Evolutionary conservation across 2,329 filamentous ascomycete genomes (phyloP).

Genomic region (Colletotrichum sp.): DNA sequence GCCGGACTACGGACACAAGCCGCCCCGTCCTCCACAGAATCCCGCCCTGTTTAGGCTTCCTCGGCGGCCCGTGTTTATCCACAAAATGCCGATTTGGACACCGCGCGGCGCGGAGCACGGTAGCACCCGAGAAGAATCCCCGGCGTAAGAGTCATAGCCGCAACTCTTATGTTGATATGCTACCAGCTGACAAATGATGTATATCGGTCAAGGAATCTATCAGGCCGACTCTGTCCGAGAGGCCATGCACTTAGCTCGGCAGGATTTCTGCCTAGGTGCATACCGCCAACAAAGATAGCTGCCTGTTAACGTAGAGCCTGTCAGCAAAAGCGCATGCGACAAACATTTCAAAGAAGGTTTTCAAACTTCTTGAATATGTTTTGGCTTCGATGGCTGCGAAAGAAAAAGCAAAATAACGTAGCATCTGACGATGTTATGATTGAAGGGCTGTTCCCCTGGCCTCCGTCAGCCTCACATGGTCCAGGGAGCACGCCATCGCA

Average conservation of each 20-base stretch:
- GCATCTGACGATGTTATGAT: neutral
- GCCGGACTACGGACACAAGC: neutral
- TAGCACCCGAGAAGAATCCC: rapidly evolving
- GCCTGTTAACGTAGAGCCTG: neutral
- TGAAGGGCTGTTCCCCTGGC: neutral
- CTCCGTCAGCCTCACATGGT: neutral
- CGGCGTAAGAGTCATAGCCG: neutral
- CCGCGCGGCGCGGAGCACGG: neutral
- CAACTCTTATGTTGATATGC: neutral
- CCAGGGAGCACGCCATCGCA: neutral
- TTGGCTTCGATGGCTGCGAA: neutral
- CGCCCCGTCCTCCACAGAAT: neutral
- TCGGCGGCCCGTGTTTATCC: neutral
- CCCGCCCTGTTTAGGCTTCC: neutral
- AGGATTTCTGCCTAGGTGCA: neutral
- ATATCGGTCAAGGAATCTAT: neutral
- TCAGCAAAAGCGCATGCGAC: neutral
- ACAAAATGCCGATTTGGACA: neutral
- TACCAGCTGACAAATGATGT: neutral
- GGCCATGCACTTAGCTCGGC: neutral
- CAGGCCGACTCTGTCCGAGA: neutral
- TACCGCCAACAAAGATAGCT: neutral
- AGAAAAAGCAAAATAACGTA: rapidly evolving
- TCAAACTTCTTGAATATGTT: neutral
- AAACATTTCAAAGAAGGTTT: neutral